Evolutionary conservation across 106 monocot species (phyloP).

Genomic region (Phalaenopsis aphrodite): DNA sequence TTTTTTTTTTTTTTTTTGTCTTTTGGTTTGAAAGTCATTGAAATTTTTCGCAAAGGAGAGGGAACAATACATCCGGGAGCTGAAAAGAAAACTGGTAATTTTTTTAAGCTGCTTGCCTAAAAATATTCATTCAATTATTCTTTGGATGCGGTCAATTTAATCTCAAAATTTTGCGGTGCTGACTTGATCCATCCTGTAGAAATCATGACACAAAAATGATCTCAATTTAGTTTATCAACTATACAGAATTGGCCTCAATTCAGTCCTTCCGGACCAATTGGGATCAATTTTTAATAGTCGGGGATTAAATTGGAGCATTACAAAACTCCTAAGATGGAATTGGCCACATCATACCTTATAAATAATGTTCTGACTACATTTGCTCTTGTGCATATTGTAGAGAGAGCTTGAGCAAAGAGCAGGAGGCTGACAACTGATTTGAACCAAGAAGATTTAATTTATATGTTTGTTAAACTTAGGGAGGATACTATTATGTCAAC

Average conservation of each 20-base stretch:
- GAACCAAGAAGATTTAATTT: not conserved
- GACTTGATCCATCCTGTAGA: too few species aligned
- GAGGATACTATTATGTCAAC: not conserved
- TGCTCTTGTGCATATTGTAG: constrained; percentile 24
- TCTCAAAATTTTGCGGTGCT: too few species aligned
- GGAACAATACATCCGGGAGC: constrained; percentile 31
- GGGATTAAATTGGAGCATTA: too few species aligned
- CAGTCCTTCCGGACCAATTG: too few species aligned
- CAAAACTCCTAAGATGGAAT: too few species aligned
- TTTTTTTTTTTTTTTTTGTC: not conserved
- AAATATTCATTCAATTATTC: not conserved
- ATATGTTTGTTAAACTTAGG: not conserved
- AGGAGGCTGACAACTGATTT: constrained; percentile 5
- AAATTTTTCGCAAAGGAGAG: constrained; percentile 60
- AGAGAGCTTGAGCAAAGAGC: constrained; percentile 28
- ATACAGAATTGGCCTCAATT: too few species aligned
- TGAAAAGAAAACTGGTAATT: constrained; percentile 59
- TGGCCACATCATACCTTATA: too few species aligned
- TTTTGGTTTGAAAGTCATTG: constrained; percentile 47
- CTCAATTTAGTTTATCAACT: too few species aligned
- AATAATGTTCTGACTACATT: not conserved
- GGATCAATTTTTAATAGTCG: too few species aligned
- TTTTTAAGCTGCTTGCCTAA: not conserved
- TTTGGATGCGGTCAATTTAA: too few species aligned
- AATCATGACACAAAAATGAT: too few species aligned